phyloP scores from a whole-genome alignment of 352 stramenopile species.

The Blastocystis hominis region DNA sequence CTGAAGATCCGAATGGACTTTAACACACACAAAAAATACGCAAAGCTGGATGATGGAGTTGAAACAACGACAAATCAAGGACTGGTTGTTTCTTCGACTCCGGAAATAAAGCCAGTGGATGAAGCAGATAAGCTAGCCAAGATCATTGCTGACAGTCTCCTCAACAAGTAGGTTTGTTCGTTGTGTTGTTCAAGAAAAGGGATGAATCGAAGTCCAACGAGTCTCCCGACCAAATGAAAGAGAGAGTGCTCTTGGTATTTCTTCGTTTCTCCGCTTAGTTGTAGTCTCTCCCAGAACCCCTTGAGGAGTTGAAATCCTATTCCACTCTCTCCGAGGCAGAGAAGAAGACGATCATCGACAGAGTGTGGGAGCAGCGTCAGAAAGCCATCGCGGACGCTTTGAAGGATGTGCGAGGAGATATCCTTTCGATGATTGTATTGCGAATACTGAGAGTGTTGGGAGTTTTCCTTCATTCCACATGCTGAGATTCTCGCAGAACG shows the following conservation, averaged over 20 bases:
- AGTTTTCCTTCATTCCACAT: too few species aligned
- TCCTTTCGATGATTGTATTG: too few species aligned
- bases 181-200: not conserved
- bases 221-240: conserved; percentile 21
- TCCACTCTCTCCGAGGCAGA: conserved; percentile 10
- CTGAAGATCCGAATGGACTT: conserved; percentile 46
- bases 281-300: conserved; percentile 31
- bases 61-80: not conserved
- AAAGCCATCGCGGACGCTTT: not conserved
- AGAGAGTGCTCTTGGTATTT: not conserved
- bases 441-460: too few species aligned
- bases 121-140: conserved; percentile 17
- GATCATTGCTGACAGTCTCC: not conserved
- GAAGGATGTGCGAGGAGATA: conserved; percentile 27
- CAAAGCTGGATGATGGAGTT: conserved; percentile 12
- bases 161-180: not conserved
- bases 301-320: not conserved
- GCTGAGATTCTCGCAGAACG: conserved; percentile 13
- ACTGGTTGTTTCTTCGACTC: not conserved
- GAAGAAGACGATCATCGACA: conserved; percentile 40
- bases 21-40: conserved; percentile 33
- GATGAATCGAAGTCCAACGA: not conserved
- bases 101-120: not conserved
- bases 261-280: not conserved
- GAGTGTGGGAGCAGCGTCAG: conserved; percentile 16